phyloP scores from a whole-genome alignment of 179 eudicot species.

The Nepenthes alata region DNA sequence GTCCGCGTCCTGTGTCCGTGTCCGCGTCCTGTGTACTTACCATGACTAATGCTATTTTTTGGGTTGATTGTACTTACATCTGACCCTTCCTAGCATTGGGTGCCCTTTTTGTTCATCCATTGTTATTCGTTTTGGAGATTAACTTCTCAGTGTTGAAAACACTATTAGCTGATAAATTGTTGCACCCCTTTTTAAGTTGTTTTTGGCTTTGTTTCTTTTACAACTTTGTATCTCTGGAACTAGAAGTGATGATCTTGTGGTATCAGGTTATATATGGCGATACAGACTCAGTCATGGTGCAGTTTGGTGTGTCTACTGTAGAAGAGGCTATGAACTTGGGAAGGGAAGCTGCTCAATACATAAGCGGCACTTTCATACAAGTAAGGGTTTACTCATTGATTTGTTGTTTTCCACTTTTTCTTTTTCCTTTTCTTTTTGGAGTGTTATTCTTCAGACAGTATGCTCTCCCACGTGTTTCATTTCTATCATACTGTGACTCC shows the following conservation, averaged over 20 bases:
- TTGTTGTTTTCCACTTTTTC: not conserved
- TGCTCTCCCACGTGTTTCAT: too few species aligned
- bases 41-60: too few species aligned
- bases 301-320: slow-evolving; percentile 74
- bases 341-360: slow-evolving; percentile 90
- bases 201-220: not conserved
- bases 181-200: not conserved
- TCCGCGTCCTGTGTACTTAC: too few species aligned
- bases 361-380: slow-evolving; percentile 81
- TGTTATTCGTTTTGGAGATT: too few species aligned
- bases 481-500: too few species aligned
- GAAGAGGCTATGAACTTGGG: slow-evolving; percentile 92
- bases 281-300: slow-evolving; percentile 99
- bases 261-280: slow-evolving; percentile 93
- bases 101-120: too few species aligned
- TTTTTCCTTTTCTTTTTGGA: not conserved
- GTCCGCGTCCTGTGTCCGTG: too few species aligned
- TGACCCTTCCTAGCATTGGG: too few species aligned
- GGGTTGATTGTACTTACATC: too few species aligned
- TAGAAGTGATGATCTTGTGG: not conserved
- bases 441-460: not conserved
- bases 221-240: not conserved
- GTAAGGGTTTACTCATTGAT: slow-evolving; percentile 19
- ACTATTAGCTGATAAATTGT: not conserved
- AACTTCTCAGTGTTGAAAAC: too few species aligned